Evolutionary conservation across 805 yeast genomes (phyloP), one percentile per base, ranked within the genome.

Genomic region (Saturnispora bothae): DNA sequence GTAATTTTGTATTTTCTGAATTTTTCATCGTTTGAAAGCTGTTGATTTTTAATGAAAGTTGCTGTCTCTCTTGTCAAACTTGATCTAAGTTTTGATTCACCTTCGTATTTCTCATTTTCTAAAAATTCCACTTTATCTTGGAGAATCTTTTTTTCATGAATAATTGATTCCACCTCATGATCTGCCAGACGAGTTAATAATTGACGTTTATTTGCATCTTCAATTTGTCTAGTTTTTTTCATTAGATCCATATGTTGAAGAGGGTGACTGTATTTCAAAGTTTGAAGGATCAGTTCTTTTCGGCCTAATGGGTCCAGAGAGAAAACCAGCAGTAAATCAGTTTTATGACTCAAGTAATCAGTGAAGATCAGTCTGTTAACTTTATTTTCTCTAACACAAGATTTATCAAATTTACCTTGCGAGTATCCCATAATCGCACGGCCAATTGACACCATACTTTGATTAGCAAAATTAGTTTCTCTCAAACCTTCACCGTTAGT

Each of bases 381-480:
- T 45, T 68, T 71, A 22, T 68, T 65, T 8, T 68, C 64, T 48
- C 76, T 59, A 43, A 71, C 47, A n/a, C 60, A 51, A 5, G 73
- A 59, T 45, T 59, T 60, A 44, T 65, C 61, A 43, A 60, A 56
- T 40, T 52, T 61, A 33, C 57, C 53, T 13, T 60, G 53, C 33
- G 57, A 55, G 50, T 68, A 64, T 38, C 64, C 48, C 31, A 64
- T 61, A 12, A 73, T 49, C 33, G 73, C 64, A 38, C 71, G 63
- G 5, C 77, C 76, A 8, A 73, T 52, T 41, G 69, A 68, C 43
- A 72, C 64, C 36, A 71, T 52, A 8, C 73, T 66, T 30, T 62
- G 62, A 46, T 72, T 71, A 15, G 71, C 68, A 36, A 65, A 61
- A 35, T 68, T 63, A 14, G 72, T 69, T 43, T 72, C 77, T 33